These are phyloP conservation scores for Pseudovirgaria hyperparasitica DNA, from an alignment of 2,329 filamentous ascomycete species.

Conservation along the genomic window DNA sequence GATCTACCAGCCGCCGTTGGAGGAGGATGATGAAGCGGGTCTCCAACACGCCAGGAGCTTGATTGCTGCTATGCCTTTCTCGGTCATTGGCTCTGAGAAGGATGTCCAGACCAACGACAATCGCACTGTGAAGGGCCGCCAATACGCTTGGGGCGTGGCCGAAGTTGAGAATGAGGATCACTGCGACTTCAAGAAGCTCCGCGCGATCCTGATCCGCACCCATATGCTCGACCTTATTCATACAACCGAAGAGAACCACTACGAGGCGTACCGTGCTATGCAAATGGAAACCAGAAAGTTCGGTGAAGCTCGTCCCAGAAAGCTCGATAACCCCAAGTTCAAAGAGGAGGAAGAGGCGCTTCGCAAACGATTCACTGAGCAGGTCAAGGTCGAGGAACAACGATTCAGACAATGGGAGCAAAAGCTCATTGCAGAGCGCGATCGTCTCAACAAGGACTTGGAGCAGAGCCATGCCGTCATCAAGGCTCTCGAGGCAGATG, in stretches of 20 bases:
- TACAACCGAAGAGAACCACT: conserved; percentile 98
- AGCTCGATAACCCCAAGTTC: conserved; percentile 99
- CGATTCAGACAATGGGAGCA: conserved; percentile 99
- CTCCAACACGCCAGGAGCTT: conserved; percentile 88
- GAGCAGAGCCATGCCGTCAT: conserved; percentile 89
- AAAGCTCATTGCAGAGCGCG: conserved; percentile 97
- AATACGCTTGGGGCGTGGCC: conserved; percentile 98
- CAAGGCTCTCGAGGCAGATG: conserved; percentile 82
- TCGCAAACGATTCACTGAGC: conserved; percentile 97
- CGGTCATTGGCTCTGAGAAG: conserved; percentile 97
- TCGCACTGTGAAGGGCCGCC: conserved; percentile 95
- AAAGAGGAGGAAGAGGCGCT: conserved; percentile 99
- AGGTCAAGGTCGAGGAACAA: conserved; percentile 99
- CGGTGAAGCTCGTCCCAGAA: conserved; percentile 89
- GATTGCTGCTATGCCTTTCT: conserved; percentile 96
- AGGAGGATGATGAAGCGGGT: conserved; percentile 95
- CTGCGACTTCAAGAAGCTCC: conserved; percentile 99
- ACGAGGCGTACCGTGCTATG: conserved; percentile 96
- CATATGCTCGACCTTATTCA: conserved; percentile 99
- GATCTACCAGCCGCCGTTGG: conserved; percentile 95
- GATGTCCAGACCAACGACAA: conserved; percentile 94
- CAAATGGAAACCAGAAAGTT: conserved; percentile 99
- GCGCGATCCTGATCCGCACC: conserved; percentile 94
- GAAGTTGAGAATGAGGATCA: conserved; percentile 99
- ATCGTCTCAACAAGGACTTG: conserved; percentile 98